phyloP scores from a whole-genome alignment of 805 yeast genomes.

The Candida schatavii region DNA sequence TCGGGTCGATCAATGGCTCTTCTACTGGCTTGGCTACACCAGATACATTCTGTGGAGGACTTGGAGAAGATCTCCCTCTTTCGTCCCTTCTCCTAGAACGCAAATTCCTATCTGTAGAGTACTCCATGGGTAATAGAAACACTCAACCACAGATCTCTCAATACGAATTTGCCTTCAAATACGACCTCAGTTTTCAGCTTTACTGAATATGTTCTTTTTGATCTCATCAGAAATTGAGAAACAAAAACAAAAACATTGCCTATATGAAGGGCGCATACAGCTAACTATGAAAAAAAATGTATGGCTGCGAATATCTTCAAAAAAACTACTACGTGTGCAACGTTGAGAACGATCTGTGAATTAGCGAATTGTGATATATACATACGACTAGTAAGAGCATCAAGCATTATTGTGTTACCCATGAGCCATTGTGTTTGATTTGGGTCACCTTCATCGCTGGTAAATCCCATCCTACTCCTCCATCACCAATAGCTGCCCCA shows the following conservation, averaged over 20 bases:
- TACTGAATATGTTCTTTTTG: not conserved
- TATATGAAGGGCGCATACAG: conserved; percentile 2
- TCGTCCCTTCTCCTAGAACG: conserved; percentile 2
- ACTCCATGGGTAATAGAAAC: not conserved
- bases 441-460: conserved; percentile 76
- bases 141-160: no score
- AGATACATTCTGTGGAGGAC: not conserved
- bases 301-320: no score
- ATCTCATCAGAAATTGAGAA: conserved; percentile 1
- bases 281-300: no score
- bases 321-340: no score
- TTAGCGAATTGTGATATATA: no score
- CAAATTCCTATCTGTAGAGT: not conserved
- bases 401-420: conserved; percentile 46
- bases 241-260: not conserved
- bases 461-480: conserved; percentile 89
- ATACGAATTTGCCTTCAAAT: not conserved
- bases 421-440: conserved; percentile 59
- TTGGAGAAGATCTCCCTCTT: not conserved
- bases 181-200: not conserved
- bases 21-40: not conserved
- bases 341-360: no score
- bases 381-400: no score
- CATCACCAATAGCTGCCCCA: conserved; percentile 80
- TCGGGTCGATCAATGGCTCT: conserved; percentile 53